Evolutionary conservation across 345 rosid genomes (phyloP), one percentile per base, ranked within the genome.

Genomic region (Acer saccharum): DNA sequence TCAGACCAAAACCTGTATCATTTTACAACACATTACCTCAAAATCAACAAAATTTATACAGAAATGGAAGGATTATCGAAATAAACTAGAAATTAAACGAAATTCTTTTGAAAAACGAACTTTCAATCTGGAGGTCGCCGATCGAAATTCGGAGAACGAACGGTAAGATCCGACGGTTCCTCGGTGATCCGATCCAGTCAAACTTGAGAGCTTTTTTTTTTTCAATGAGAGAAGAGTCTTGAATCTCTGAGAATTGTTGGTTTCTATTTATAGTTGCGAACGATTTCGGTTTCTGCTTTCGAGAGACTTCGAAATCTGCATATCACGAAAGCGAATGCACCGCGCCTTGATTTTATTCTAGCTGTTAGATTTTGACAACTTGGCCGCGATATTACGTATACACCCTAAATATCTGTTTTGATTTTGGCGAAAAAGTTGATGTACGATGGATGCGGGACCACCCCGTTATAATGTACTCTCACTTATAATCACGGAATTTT

Each of bases 41-140:
- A 67, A 71, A 39, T 16, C 50, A 52, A 67, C 73, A 35, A 54
- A 27, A 43, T 43, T 7, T 57, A 61, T 27, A 62, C 2, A 64
- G 3, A 43, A 1, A 39, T 14, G 61, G 41, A 57, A 66, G 73
- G 66, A 65, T 66, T 83, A 58, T n/a, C 3, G 63, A 77, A 76
- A 52, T 4, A 71, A 60, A 60, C 61, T 16, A 29, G 67, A 54
- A 11, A 7, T 41, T 41, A 21, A 79, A 77, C 7, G 68, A 67
- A 52, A 20, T 48, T 23, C 60, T 75, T 43, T 63, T 68, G 57
- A 77, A 87, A 82, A 76, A 90, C 92, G 91, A 90, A 90, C 92
- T 84, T 88, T 87, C 88, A 74, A 79, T 73, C 83, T 64, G 69
- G 46, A 81, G 80, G 75, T 72, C 80, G 81, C 82, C 76, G 82